A percentile compares a stretch with the other conserved stretches of the same genome.
Evolutionary conservation across 2,329 filamentous ascomycete species (phyloP).

Genomic region (Aureobasidium lini): DNA sequence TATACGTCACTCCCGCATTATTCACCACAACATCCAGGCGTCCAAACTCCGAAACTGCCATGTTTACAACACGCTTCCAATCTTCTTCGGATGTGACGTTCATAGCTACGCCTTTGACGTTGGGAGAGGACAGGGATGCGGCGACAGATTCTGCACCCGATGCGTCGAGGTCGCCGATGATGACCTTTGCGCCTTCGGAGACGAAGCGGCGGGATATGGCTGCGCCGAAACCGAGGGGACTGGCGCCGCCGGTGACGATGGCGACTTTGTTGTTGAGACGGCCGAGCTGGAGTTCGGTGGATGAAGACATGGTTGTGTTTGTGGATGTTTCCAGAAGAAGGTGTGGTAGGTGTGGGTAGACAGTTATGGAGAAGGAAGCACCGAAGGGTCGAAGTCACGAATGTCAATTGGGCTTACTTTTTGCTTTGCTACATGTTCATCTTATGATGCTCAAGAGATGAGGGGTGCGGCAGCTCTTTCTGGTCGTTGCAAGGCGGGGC

Average conservation of each 20-base stretch:
- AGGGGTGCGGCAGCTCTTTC: not conserved
- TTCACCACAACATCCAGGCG: slow-evolving; percentile 54
- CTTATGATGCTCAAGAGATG: not conserved
- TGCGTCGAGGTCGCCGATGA: slow-evolving; percentile 55
- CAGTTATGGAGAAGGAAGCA: no score
- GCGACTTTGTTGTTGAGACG: slow-evolving; percentile 47
- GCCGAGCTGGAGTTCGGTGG: slow-evolving; percentile 6
- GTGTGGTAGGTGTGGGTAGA: no score
- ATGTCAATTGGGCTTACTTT: not conserved
- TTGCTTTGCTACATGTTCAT: not conserved
- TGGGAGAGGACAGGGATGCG: slow-evolving; percentile 31
- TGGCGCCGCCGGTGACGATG: slow-evolving; percentile 51
- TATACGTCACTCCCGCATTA: slow-evolving; percentile 53
- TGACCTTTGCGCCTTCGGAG: slow-evolving; percentile 52
- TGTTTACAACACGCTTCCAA: slow-evolving; percentile 46
- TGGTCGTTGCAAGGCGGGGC: not conserved
- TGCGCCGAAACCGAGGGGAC: slow-evolving; percentile 52
- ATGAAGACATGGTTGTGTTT: slow-evolving; percentile 5
- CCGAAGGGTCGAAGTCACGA: not conserved
- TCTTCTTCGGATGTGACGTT: slow-evolving; percentile 38
- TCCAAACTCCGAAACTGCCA: slow-evolving; percentile 41
- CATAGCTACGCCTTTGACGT: slow-evolving; percentile 36
- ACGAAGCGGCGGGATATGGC: slow-evolving; percentile 54
- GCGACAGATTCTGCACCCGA: slow-evolving; percentile 47
- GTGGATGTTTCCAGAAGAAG: not conserved